phyloP scores from a whole-genome alignment of 345 rosid species.

The Populus alba region DNA sequence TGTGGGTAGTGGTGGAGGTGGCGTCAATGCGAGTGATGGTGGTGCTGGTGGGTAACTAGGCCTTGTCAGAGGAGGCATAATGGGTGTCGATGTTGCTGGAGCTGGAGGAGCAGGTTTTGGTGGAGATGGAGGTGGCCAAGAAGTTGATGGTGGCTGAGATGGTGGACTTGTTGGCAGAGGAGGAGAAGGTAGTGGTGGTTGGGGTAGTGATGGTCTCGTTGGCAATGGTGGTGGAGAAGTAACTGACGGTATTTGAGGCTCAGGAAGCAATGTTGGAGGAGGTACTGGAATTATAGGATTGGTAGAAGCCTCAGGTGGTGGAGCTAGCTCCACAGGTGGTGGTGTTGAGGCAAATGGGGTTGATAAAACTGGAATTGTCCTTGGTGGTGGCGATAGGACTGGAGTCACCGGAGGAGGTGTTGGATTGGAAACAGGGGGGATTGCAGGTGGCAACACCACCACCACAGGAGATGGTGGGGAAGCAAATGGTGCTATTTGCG shows the following conservation, averaged over 20 bases:
- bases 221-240: background rate
- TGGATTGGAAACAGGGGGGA: background rate
- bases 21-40: background rate
- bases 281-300: conserved; percentile 6
- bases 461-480: conserved; percentile 4
- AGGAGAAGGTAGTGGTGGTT: background rate
- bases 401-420: background rate
- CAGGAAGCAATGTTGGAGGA: conserved; percentile 17
- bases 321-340: background rate
- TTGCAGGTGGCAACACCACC: conserved; percentile 1
- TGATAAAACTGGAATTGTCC: background rate
- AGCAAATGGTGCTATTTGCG: background rate
- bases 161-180: background rate
- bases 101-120: conserved; percentile 7
- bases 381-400: background rate
- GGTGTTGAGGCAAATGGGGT: background rate
- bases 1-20: background rate
- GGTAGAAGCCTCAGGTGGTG: background rate
- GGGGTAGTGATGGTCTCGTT: background rate
- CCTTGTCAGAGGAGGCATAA: background rate
- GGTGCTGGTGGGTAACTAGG: conserved; percentile 2
- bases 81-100: background rate
- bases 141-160: background rate
- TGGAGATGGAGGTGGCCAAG: conserved; percentile 13
- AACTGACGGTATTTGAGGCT: conserved; percentile 18